phyloP scores from a whole-genome alignment of 2,329 filamentous ascomycete species.

The Tolypocladium nubicola region DNA sequence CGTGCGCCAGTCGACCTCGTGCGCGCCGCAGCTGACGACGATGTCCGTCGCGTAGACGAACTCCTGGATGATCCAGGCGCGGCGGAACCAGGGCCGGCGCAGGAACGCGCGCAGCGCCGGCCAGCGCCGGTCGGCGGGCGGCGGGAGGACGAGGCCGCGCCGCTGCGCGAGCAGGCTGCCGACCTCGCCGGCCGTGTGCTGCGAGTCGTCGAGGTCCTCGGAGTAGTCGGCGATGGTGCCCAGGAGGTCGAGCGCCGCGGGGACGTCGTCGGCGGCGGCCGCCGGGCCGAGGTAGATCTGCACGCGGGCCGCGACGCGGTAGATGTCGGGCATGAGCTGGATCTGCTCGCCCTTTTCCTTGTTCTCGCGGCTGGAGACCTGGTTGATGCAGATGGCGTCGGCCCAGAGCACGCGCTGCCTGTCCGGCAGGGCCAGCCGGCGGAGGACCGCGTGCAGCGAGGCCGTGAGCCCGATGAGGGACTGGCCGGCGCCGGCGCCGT shows the following conservation, averaged over 20 bases:
- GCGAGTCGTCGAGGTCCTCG: constrained; percentile 3
- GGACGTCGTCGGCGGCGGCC: constrained; percentile 1
- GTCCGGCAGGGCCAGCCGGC: constrained; percentile 1
- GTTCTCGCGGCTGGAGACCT: constrained; percentile 2
- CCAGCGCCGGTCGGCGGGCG: constrained; percentile 3
- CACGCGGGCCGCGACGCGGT: constrained; percentile 3
- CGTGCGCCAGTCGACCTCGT: constrained; percentile 5
- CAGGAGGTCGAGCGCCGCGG: constrained; percentile 2
- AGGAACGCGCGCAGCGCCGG: constrained; percentile 4
- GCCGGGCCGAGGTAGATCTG: constrained; percentile 4
- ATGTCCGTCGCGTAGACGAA: constrained; percentile 6
- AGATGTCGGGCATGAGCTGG: constrained; percentile 7
- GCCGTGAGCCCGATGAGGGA: constrained; percentile 2
- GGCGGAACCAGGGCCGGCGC: constrained; percentile 6
- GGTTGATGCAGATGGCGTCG: constrained; percentile 9
- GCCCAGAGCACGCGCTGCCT: constrained; percentile 5
- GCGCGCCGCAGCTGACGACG: constrained; percentile 2
- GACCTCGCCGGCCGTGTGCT: constrained; percentile 3
- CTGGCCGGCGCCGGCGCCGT: neutral
- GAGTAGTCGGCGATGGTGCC: constrained; percentile 3
- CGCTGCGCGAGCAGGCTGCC: constrained; percentile 2
- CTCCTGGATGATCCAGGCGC: constrained; percentile 9
- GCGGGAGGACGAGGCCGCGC: constrained; percentile 2
- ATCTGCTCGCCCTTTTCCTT: constrained; percentile 6
- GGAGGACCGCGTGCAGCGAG: constrained; percentile 3